Percentiles rank a stretch among this genome's conserved stretches.
These are phyloP conservation scores for Calonectria multiphialidica DNA, from an alignment of 2,329 filamentous ascomycete genomes.

Conservation along the genomic window DNA sequence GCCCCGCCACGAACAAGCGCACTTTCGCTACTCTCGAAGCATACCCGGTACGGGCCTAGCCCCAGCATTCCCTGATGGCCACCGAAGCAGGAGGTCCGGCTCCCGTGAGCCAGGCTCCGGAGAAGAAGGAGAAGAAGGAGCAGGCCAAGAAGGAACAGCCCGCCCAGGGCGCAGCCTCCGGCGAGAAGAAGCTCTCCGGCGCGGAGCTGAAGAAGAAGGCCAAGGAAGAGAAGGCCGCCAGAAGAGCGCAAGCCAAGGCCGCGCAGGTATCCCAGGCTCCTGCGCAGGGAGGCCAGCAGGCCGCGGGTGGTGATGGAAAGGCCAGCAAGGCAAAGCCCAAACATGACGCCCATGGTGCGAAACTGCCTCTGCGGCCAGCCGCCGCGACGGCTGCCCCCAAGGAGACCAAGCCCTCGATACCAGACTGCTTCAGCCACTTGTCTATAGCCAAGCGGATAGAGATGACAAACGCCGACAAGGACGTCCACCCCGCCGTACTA, in stretches of 20 bases:
- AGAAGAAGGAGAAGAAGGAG: slow-evolving; percentile 42
- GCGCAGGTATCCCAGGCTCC: slow-evolving; percentile 60
- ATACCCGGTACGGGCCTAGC: slow-evolving; percentile 20
- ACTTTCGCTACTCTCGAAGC: slow-evolving; percentile 27
- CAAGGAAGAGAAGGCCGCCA: slow-evolving; percentile 91
- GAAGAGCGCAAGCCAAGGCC: slow-evolving; percentile 79
- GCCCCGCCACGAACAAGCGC: slow-evolving; percentile 35
- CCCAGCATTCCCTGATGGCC: slow-evolving; percentile 43
- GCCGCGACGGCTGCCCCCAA: slow-evolving; percentile 55
- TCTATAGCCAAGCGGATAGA: slow-evolving; percentile 73
- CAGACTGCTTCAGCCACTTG: slow-evolving; percentile 85
- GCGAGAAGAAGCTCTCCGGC: slow-evolving; percentile 72
- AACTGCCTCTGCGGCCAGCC: slow-evolving; percentile 47
- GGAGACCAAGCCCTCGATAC: slow-evolving; percentile 70
- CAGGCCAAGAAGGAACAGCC: slow-evolving; percentile 42
- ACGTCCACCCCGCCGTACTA: slow-evolving; percentile 89
- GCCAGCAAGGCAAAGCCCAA: slow-evolving; percentile 61
- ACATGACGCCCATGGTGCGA: slow-evolving; percentile 56
- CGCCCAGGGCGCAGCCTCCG: slow-evolving; percentile 34
- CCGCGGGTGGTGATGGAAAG: slow-evolving; percentile 56
- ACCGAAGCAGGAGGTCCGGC: slow-evolving; percentile 47
- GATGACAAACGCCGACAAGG: slow-evolving; percentile 72
- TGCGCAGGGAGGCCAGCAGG: slow-evolving; percentile 50
- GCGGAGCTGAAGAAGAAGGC: slow-evolving; percentile 90
- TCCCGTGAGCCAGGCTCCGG: slow-evolving; percentile 40